Evolutionary conservation across 306 rosid species (phyloP), one percentile per base, ranked within the genome.

Genomic region (Lablab purpureus): DNA sequence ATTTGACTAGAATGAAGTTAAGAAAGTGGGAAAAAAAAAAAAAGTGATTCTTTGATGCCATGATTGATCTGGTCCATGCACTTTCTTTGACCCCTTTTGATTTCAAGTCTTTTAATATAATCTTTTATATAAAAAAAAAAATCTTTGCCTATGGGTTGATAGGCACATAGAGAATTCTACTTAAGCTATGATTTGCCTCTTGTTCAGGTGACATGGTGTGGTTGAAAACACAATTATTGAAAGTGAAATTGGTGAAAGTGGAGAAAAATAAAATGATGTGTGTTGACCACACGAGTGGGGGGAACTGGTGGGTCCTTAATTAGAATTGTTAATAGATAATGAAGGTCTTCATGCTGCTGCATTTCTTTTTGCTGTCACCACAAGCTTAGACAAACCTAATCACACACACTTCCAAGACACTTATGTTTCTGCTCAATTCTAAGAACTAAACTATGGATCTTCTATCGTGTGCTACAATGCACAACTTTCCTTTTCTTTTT

Each of bases 241-340:
- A 73, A 64, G 87, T 52, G 80, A 74, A 78, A 82, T 67, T 67
- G 82, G 75, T 75, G 73, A 62, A 85, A 86, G 83, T 75, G 68
- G 84, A 71, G 82, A 78, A 37, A 55, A 79, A 46, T 55, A 74
- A 79, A 17, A 50, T 71, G 18, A 43, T 67, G 49, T 32, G 70
- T 45, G 34, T 88, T 92, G 97, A 92, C 87, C 94, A 74, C 92
- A 89, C 94, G 94, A 56, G 81, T 78, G 91, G 82, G n/a, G 84
- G 77, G 69, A 49, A 60, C 84, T 69, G 11, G 83, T 79, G 84
- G 85, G 71, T 75, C 80, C 70, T 70, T 34, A 18, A 10, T 65
- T 71, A 55, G 37, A 74, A 10, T 37, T 37, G 14, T 2, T 7
- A 41, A 56, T 59, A 74, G 17, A 75, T 74, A 79, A 71, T 77